Base-by-base conservation (phyloP, 31 red algal species). In the Bonnemaisonia californica region DNA sequence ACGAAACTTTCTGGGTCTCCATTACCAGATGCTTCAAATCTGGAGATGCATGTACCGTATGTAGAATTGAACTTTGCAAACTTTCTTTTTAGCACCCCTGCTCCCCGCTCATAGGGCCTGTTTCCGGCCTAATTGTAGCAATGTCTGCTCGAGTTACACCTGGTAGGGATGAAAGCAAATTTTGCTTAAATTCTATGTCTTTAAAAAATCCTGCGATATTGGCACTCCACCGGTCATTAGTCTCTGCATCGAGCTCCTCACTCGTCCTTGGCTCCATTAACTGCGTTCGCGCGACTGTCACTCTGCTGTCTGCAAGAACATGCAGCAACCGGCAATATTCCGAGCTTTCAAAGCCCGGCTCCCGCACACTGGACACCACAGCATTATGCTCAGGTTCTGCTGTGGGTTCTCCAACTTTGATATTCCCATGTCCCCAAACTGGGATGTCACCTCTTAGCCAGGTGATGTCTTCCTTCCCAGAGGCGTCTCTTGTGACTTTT, bases 21-120 rank as follows among this genome's bases (percentile, higher is more conserved):
- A 23, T 69, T 28, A 37, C 64, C 12, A 31, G 64, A 69, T 11
- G 64, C 64, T 69, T 69, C 64, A 69, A 9, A 69, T 38, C 64
- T 0, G 33, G 64, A 11, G n/a, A 69, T 8, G n/a, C 19, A 31
- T 0, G 64, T 69, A 11, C 64, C 64, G 33, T 69, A 27, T 37
- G 39, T 4, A 0, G 64, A 69, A 27, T 69, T 69, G 27, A 69
- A 61, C 57, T 61, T 29, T 61, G 57, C 26, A 61, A 61, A 61
- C 16, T 61, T 61, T 23, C 57, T 23, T 34, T 69, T 69, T 34
- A 0, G 39, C 39, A 38, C 11, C 27, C 64, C 64, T 0, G 27
- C 64, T 22, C 23, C 29, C 22, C 64, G 1, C 64, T 69, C 1
- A 5, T 69, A 69, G n/a, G 26, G 26, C 33, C 26, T 9, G 23